Evolutionary conservation across 2,329 filamentous ascomycete species (phyloP), one percentile per base, ranked within the genome.

Genomic region (Penicillium oxalicum): DNA sequence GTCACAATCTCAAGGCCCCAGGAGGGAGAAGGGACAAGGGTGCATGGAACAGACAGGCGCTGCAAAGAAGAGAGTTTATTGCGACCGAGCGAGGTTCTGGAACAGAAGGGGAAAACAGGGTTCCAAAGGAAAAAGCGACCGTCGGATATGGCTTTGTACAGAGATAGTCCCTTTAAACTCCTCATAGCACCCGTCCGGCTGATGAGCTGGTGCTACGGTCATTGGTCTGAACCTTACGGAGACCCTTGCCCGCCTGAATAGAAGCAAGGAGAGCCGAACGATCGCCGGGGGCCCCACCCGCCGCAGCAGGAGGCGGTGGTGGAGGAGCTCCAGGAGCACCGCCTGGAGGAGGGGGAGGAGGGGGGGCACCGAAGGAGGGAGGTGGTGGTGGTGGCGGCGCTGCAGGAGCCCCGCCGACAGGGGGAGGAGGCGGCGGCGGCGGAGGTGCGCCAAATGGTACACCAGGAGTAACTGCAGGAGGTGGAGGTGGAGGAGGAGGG

Each of bases 181-280:
- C 65, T 55, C 60, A 66, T 58, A 82, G 60, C 50, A 96, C 91
- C 52, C 83, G 81, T n/a, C 91, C 91, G 24, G 88, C 87, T 49
- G 84, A 76, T 45, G 83, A 69, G 44, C 88, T 79, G 41, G 61
- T 70, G 69, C 91, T 96, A 68, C 84, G 84, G 69, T 98, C 93
- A 69, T 88, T 91, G 1, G 93, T 97, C 67, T 85, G 75, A 25
- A 90, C 89, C 77, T 97, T 97, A 76, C 79, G 90, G 64, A 98
- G 74, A 2, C 82, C 70, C 69, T 70, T 90, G 38, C 93, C 91
- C 53, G 82, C 73, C 64, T 91, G 84, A 53, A 98, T 97, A 66
- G 95, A 82, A 50, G 83, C 84, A 55, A 98, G 70, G 62, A 98
- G 77, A 1, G 83, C 81, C 52, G 79, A 74, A 26, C 76, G 72